phyloP scores from a whole-genome alignment of 345 rosid species.

The thale cress (Arabidopsis thaliana) region TAIR10.1 NC_003070.9:1478501-1479000 shows the following conservation, averaged over 20 bases:
- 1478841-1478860: slow-evolving; percentile 2
- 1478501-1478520: slow-evolving; percentile 40
- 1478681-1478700: slow-evolving; percentile 50
- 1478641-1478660: slow-evolving; percentile 38
- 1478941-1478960: slow-evolving; percentile 39
- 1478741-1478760: slow-evolving; percentile 46
- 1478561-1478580: slow-evolving; percentile 53
- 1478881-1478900: slow-evolving; percentile 26
- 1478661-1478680: slow-evolving; percentile 47
- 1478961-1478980: slow-evolving; percentile 46
- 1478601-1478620: slow-evolving; percentile 54
- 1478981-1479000: slow-evolving; percentile 47
- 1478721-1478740: slow-evolving; percentile 40
- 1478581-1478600: slow-evolving; percentile 56
- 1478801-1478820: slow-evolving; percentile 41
- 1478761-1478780: slow-evolving; percentile 39
- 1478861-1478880: slow-evolving; percentile 25
- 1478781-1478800: slow-evolving; percentile 45
- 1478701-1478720: slow-evolving; percentile 49
- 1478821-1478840: slow-evolving; percentile 3
- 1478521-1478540: slow-evolving; percentile 41
- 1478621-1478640: slow-evolving; percentile 51
- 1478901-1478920: slow-evolving; percentile 40
- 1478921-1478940: not conserved
- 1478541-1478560: slow-evolving; percentile 43